Conservation (phyloP, 495 filamentous ascomycete species). For the Penicillium lividum region DNA sequence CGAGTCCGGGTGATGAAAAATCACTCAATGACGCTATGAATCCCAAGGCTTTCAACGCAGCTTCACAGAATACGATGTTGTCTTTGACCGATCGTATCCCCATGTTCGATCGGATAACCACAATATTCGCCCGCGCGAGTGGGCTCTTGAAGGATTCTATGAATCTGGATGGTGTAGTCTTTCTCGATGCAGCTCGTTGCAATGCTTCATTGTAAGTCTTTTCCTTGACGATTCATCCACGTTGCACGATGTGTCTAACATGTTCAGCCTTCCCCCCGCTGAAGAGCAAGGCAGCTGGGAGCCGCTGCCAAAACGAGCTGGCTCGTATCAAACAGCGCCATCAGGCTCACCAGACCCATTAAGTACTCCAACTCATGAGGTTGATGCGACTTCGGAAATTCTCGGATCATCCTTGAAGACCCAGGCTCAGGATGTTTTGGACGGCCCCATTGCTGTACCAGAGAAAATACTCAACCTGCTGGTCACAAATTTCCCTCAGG, state of each 20-base stretch:
- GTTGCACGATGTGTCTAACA: neutral
- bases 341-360: constrained; percentile 18
- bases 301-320: constrained; percentile 23
- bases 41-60: neutral
- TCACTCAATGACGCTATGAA: constrained; percentile 12
- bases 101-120: constrained; percentile 16
- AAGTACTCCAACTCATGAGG: neutral
- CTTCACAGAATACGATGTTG: neutral
- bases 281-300: constrained; percentile 26
- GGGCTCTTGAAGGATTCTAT: constrained; percentile 39
- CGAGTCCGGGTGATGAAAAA: constrained; percentile 18
- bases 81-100: constrained; percentile 13
- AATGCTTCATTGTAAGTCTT: constrained; percentile 29
- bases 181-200: constrained; percentile 36
- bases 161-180: constrained; percentile 45
- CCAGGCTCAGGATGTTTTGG: neutral
- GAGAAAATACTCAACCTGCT: constrained; percentile 30
- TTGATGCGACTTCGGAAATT: constrained; percentile 11
- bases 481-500: constrained; percentile 30
- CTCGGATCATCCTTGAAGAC: constrained; percentile 19
- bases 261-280: constrained; percentile 11
- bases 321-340: constrained; percentile 18
- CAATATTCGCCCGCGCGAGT: constrained; percentile 41
- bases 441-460: constrained; percentile 3
- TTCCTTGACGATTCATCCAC: too few species aligned